Base-by-base conservation (phyloP, 768 basidiomycete genomes). In the Mycena galericulata region DNA sequence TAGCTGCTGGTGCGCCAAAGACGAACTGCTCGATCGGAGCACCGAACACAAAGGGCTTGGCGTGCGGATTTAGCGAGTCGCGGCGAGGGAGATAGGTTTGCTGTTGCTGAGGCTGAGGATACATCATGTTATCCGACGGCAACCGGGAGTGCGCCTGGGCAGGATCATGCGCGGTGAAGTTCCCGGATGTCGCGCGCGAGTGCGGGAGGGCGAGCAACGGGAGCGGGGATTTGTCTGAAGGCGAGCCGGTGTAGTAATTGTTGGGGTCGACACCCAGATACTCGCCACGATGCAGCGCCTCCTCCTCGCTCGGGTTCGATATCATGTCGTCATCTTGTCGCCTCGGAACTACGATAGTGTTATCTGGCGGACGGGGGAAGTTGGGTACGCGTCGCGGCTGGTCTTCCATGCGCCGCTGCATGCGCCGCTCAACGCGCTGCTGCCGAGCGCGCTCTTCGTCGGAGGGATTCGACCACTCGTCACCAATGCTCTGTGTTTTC, bases 301-400 rank as follows among this genome's bases (percentile, higher is more conserved):
- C 89, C 74, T 95, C 94, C 67, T 96, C 94, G 72, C 93, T 94
- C 1, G 94, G 94, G 77, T 96, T 96, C 36, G 94, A 95, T 30
- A 94, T 87, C 69, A 94, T 83, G 71, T 96, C 94, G 57, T 90
- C 88, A 8, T 86, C 83, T 20, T 65, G 73, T 20, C 69, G 75
- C 27, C 79, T 76, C 30, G 79, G 79, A 67, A 87, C 75, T 38
- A 83, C 75, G 50, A 87, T 75, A 0, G 85, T 80, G 62, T 80
- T 86, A 27, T 86, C 81, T 1, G 94, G 93, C 20, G 94, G 94
- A 27, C 86, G 88, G 72, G 93, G 93, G 84, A 95, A 95, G 56
- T 91, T 88, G 41, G 94, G 93, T 43, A 95, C 71, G 34, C 92
- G 86, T 56, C 93, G 87, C 10, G 92, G 93, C 61, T 85, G 84